phyloP scores from a whole-genome alignment of 306 rosid genomes.

The Boehmeria nivea region DNA sequence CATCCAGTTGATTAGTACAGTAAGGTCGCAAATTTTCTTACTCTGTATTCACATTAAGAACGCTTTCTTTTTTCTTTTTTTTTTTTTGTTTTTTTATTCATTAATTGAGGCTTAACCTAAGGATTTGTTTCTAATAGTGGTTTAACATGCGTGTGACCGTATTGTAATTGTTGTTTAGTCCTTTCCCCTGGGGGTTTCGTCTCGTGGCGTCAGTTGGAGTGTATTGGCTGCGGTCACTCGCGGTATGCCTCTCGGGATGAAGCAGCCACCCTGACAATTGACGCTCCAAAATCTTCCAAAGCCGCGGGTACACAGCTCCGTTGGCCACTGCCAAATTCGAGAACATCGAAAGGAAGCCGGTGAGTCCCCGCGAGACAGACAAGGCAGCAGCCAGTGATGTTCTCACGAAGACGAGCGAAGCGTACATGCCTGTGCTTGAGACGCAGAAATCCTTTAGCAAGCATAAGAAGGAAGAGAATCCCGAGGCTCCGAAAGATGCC shows the following conservation, averaged over 20 bases:
- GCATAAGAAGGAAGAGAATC: constrained; percentile 48
- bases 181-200: constrained; percentile 17
- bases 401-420: constrained; percentile 49
- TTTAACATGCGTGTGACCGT: not conserved
- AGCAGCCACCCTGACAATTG: constrained; percentile 59
- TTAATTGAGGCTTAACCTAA: too few relatives aligned
- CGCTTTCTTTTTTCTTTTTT: too few relatives aligned
- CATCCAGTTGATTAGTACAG: too few relatives aligned
- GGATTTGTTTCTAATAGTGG: not conserved
- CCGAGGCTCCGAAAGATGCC: constrained; percentile 13
- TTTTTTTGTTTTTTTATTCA: too few relatives aligned
- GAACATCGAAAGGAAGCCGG: constrained; percentile 62
- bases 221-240: constrained; percentile 75
- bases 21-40: too few relatives aligned
- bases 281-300: constrained; percentile 37
- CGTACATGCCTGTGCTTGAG: constrained; percentile 42
- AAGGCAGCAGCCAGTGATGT: constrained; percentile 38
- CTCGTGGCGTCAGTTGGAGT: constrained; percentile 82
- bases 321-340: constrained; percentile 66
- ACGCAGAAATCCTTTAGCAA: constrained; percentile 49
- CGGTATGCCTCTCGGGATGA: constrained; percentile 90
- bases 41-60: too few relatives aligned
- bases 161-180: not conserved
- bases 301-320: constrained; percentile 52
- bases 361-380: constrained; percentile 58